Conservation (phyloP, 805 yeast species). For the Priceomyces carsonii region DNA sequence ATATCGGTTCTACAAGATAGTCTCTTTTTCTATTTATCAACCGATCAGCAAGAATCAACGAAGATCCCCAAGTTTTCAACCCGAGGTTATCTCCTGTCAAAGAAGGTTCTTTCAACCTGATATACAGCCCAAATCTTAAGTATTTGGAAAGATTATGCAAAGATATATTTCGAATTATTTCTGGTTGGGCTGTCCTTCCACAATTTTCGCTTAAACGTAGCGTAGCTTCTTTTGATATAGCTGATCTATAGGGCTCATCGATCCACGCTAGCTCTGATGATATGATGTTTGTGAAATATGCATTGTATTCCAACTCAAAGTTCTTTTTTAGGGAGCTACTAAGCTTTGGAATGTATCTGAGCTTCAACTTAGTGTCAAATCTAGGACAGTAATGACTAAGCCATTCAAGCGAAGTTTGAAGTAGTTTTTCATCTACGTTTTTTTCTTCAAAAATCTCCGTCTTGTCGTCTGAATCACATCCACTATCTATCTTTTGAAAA, state of each 20-base stretch:
- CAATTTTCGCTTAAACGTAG: slow-evolving; percentile 74
- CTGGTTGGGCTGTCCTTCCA: slow-evolving; percentile 83
- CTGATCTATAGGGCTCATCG: slow-evolving; percentile 30
- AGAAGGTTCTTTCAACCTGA: slow-evolving; percentile 73
- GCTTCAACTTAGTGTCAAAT: slow-evolving; percentile 20
- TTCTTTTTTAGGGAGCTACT: slow-evolving; percentile 25
- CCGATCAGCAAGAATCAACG: slow-evolving; percentile 64
- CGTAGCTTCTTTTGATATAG: slow-evolving; percentile 58
- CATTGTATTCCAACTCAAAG: slow-evolving; percentile 39
- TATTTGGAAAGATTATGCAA: slow-evolving; percentile 35
- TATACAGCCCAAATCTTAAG: slow-evolving; percentile 18
- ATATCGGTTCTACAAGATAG: slow-evolving; percentile 29
- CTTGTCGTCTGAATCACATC: slow-evolving; percentile 6
- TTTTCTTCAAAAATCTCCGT: slow-evolving; percentile 31
- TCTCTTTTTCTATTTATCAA: slow-evolving; percentile 29
- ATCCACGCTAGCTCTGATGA: slow-evolving; percentile 53
- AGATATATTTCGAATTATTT: slow-evolving; percentile 58
- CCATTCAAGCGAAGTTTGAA: slow-evolving; percentile 45
- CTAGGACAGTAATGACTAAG: slow-evolving; percentile 34
- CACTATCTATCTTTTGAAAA: slow-evolving; percentile 30
- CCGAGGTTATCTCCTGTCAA: slow-evolving; percentile 87
- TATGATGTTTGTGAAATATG: slow-evolving; percentile 50
- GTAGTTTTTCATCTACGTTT: slow-evolving; percentile 22
- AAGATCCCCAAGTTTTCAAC: slow-evolving; percentile 94
- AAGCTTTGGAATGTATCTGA: slow-evolving; percentile 26